Evolutionary conservation across 208 protist species (phyloP).

Genomic region (Leptomonas pyrrhocoris): DNA sequence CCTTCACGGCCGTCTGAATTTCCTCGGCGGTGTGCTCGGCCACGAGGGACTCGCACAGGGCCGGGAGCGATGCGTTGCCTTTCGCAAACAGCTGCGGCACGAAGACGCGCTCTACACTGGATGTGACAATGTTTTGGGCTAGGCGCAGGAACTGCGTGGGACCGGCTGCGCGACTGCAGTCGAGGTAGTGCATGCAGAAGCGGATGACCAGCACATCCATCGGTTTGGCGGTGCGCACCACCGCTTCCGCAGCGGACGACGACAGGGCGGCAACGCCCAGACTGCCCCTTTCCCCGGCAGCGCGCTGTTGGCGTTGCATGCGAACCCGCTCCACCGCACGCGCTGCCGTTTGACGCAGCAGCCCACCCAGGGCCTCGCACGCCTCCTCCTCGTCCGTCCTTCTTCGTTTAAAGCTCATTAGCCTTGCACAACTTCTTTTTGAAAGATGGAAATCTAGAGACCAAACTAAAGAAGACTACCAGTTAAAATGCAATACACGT

Average conservation of each 20-base stretch:
- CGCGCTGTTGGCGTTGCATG: slow-evolving; percentile 37
- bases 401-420: slow-evolving; percentile 36
- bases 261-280: neutral
- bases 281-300: neutral
- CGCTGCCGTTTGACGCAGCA: slow-evolving; percentile 75
- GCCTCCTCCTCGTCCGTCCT: slow-evolving; percentile 59
- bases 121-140: slow-evolving; percentile 70
- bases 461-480: neutral
- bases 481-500: neutral
- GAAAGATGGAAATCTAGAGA: neutral
- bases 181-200: slow-evolving; percentile 78
- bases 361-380: slow-evolving; percentile 62
- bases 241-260: slow-evolving; percentile 12
- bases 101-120: slow-evolving; percentile 65
- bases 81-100: slow-evolving; percentile 52
- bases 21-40: slow-evolving; percentile 74
- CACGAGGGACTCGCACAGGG: slow-evolving; percentile 75
- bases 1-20: slow-evolving; percentile 62
- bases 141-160: slow-evolving; percentile 67
- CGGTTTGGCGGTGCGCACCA: slow-evolving; percentile 41
- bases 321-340: slow-evolving; percentile 76
- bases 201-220: slow-evolving; percentile 82
- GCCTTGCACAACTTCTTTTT: too few relatives aligned
- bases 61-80: slow-evolving; percentile 45
- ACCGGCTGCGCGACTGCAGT: slow-evolving; percentile 35